A percentile compares a stretch with the other conserved stretches of the same genome.
Evolutionary conservation across 2,329 filamentous ascomycete species (phyloP).

Genomic region (Nigrograna mackinnonii): DNA sequence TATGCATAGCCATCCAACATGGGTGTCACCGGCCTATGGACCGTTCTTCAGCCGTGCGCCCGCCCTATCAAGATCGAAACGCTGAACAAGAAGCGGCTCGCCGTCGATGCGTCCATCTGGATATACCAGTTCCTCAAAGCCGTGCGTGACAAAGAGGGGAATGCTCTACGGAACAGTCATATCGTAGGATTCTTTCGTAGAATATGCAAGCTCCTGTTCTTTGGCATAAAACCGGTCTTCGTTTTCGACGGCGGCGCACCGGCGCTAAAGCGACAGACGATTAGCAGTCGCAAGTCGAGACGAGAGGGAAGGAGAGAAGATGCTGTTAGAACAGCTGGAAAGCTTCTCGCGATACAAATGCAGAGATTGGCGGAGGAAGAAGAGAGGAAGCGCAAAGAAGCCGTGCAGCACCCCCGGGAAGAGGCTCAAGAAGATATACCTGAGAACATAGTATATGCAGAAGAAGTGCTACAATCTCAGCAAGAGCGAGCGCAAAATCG

Average conservation of each 20-base stretch:
- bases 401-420: slow-evolving; percentile 40
- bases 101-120: slow-evolving; percentile 98
- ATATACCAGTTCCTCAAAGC: slow-evolving; percentile 99
- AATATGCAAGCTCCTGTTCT: slow-evolving; percentile 96
- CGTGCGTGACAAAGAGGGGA: slow-evolving; percentile 96
- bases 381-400: slow-evolving; percentile 64
- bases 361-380: slow-evolving; percentile 88
- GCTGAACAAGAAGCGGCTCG: slow-evolving; percentile 92
- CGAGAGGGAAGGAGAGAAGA: slow-evolving; percentile 90
- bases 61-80: slow-evolving; percentile 95
- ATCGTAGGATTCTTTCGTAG: slow-evolving; percentile 97
- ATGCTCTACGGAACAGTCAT: slow-evolving; percentile 93
- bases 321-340: slow-evolving; percentile 88
- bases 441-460: slow-evolving; percentile 80
- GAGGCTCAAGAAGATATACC: slow-evolving; percentile 69
- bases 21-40: slow-evolving; percentile 99
- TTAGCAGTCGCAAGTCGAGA: slow-evolving; percentile 74
- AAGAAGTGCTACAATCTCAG: slow-evolving; percentile 81
- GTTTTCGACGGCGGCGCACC: slow-evolving; percentile 98
- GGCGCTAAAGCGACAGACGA: slow-evolving; percentile 86
- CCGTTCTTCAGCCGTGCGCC: slow-evolving; percentile 90
- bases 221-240: slow-evolving; percentile 94
- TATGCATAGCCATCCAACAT: slow-evolving; percentile 53
- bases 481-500: slow-evolving; percentile 74
- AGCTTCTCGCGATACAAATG: slow-evolving; percentile 91